phyloP scores from a whole-genome alignment of 768 basidiomycete species.

The Trametes gibbosa region DNA sequence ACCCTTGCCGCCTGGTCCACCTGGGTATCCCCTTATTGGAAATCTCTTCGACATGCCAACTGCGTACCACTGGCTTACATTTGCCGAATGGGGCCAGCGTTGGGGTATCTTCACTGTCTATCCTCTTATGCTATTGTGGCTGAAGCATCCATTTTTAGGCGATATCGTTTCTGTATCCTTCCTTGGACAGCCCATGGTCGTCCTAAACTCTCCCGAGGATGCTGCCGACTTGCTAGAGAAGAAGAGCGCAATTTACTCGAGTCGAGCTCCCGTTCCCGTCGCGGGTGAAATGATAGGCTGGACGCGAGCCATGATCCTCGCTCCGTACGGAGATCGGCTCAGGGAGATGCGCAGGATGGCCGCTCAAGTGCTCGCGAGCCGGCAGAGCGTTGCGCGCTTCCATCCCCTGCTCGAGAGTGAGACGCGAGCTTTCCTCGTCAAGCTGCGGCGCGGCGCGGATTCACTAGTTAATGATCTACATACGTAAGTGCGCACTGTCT shows the following conservation, averaged over 20 bases:
- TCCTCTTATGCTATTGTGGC: background rate
- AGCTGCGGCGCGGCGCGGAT: conserved; percentile 37
- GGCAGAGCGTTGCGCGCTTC: conserved; percentile 34
- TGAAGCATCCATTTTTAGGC: conserved; percentile 15
- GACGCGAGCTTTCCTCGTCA: conserved; percentile 42
- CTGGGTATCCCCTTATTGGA: conserved; percentile 26
- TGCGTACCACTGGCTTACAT: conserved; percentile 25
- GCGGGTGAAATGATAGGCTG: conserved; percentile 25
- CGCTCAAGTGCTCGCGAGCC: conserved; percentile 41
- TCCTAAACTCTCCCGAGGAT: conserved; percentile 27
- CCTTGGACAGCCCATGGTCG: conserved; percentile 29
- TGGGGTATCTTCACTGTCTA: conserved; percentile 24
- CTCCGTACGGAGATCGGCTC: conserved; percentile 40
- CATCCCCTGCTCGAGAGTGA: conserved; percentile 39
- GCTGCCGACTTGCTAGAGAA: conserved; percentile 32
- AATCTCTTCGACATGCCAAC: conserved; percentile 29
- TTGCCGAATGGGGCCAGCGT: conserved; percentile 25
- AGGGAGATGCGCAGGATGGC: conserved; percentile 42
- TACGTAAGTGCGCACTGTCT: conserved; percentile 28
- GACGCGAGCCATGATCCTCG: conserved; percentile 35
- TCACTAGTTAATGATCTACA: conserved; percentile 40
- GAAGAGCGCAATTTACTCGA: conserved; percentile 27
- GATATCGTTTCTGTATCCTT: conserved; percentile 27
- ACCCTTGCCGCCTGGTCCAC: conserved; percentile 31
- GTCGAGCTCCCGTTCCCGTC: conserved; percentile 22